Percentiles rank a stretch among this genome's conserved stretches.
Conservation (phyloP, 371 early-diverging fungal genomes). For the Syncephalastrum racemosum region DNA sequence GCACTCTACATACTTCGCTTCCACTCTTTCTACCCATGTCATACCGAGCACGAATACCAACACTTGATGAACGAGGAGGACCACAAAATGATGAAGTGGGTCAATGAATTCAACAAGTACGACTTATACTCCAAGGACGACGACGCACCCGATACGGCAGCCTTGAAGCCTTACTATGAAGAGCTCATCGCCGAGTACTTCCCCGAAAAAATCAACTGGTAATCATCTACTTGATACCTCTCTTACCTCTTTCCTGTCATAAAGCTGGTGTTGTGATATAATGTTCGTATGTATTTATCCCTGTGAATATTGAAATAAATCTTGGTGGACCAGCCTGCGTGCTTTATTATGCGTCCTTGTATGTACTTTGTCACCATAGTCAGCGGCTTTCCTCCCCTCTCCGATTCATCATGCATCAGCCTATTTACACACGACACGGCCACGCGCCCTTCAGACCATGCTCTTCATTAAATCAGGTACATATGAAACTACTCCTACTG, state of each 20-base stretch:
- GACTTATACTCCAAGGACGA: slow-evolving; percentile 60
- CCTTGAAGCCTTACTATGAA: slow-evolving; percentile 46
- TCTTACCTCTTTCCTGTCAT: not conserved
- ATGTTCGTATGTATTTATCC: too few species aligned
- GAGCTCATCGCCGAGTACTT: slow-evolving; percentile 55
- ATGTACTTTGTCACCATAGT: too few species aligned
- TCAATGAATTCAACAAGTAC: slow-evolving; percentile 56
- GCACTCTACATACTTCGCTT: slow-evolving; percentile 52
- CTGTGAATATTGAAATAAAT: too few species aligned
- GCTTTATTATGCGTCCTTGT: too few species aligned
- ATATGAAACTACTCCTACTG: too few species aligned
- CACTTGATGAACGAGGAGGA: slow-evolving; percentile 53
- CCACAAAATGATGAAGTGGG: slow-evolving; percentile 47
- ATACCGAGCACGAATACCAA: slow-evolving; percentile 46
- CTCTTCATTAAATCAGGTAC: too few species aligned
- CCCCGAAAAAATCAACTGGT: slow-evolving; percentile 54
- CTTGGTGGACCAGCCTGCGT: too few species aligned
- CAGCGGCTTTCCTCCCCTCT: too few species aligned
- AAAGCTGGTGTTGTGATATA: too few species aligned
- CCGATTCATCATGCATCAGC: too few species aligned
- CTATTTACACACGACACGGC: too few species aligned
- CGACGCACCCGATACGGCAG: slow-evolving; percentile 30
- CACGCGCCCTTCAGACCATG: too few species aligned
- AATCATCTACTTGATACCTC: not conserved
- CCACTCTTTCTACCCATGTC: slow-evolving; percentile 61